These are phyloP conservation scores for Candida parachauliodes DNA, from an alignment of 805 yeast genomes.

Conservation along the genomic window DNA sequence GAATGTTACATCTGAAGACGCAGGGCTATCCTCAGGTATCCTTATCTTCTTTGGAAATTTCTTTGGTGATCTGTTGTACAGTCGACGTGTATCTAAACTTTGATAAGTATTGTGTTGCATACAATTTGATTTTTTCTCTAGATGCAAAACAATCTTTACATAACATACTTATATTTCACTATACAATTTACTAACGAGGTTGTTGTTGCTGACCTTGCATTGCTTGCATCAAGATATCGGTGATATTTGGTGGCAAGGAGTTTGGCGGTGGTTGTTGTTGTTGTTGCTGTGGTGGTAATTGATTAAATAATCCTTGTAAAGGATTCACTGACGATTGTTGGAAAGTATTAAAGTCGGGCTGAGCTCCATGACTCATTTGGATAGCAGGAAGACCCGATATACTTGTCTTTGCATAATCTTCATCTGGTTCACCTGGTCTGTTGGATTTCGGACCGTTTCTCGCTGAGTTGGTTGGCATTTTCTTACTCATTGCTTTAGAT, in stretches of 20 bases:
- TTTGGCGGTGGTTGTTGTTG: constrained; percentile 13
- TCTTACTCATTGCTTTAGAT: constrained; percentile 84
- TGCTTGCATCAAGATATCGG: constrained; percentile 5
- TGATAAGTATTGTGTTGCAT: background rate
- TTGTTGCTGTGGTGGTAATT: constrained; percentile 16
- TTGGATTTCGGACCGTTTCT: constrained; percentile 78
- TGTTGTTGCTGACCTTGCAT: constrained; percentile 16
- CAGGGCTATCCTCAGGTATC: background rate
- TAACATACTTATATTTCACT: background rate
- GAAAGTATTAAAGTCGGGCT: constrained; percentile 32
- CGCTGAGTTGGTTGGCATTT: constrained; percentile 88
- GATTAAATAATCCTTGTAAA: constrained; percentile 44
- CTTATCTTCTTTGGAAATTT: background rate
- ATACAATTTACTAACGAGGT: no score
- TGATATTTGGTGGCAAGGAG: constrained; percentile 12
- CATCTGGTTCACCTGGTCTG: constrained; percentile 55
- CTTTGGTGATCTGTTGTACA: constrained; percentile 1
- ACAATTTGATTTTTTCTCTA: background rate
- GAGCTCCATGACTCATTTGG: constrained; percentile 32
- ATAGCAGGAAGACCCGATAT: constrained; percentile 20
- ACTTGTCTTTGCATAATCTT: constrained; percentile 35
- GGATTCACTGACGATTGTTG: constrained; percentile 40
- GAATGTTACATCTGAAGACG: constrained; percentile 1
- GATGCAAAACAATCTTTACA: background rate
- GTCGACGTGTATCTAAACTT: constrained; percentile 6